A percentile compares a stretch with the other conserved stretches of the same genome.
These are phyloP conservation scores for Zygoascus biomembranicola DNA, from an alignment of 805 yeast species.

Conservation along the genomic window DNA sequence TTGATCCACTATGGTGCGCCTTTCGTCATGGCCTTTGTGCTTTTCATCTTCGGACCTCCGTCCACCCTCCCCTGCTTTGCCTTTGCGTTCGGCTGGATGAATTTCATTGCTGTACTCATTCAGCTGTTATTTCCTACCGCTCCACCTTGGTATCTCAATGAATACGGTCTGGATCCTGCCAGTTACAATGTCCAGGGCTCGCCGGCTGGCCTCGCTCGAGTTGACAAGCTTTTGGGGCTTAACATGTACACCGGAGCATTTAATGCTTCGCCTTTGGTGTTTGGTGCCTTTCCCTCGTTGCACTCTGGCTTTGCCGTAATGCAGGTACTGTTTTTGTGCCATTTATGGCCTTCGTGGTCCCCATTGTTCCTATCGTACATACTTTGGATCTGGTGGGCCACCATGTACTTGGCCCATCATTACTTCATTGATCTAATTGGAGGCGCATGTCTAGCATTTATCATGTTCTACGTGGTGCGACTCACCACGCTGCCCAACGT, in stretches of 20 bases:
- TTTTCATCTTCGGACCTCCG: constrained; percentile 90
- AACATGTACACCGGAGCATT: constrained; percentile 80
- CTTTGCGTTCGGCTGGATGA: constrained; percentile 93
- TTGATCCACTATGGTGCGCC: constrained; percentile 86
- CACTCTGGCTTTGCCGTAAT: constrained; percentile 93
- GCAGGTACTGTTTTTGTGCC: constrained; percentile 81
- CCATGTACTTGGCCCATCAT: constrained; percentile 96
- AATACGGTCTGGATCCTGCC: constrained; percentile 83
- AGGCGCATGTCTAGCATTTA: constrained; percentile 78
- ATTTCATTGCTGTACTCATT: constrained; percentile 70
- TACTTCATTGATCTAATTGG: constrained; percentile 88
- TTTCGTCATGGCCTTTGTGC: constrained; percentile 67
- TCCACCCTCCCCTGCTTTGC: constrained; percentile 74
- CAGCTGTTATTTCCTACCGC: constrained; percentile 89
- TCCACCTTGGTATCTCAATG: constrained; percentile 92
- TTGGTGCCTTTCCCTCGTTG: constrained; percentile 81
- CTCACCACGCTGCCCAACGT: constrained; percentile 52
- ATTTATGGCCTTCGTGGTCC: constrained; percentile 65
- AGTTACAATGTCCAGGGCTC: constrained; percentile 86
- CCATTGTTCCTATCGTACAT: constrained; percentile 69
- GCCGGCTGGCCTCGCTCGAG: constrained; percentile 90
- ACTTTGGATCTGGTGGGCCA: constrained; percentile 96
- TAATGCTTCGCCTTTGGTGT: constrained; percentile 79
- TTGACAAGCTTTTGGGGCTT: constrained; percentile 69
- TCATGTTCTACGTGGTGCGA: constrained; percentile 61